phyloP scores from a whole-genome alignment of 352 stramenopile genomes.

The Elongisporangium undulatum region DNA sequence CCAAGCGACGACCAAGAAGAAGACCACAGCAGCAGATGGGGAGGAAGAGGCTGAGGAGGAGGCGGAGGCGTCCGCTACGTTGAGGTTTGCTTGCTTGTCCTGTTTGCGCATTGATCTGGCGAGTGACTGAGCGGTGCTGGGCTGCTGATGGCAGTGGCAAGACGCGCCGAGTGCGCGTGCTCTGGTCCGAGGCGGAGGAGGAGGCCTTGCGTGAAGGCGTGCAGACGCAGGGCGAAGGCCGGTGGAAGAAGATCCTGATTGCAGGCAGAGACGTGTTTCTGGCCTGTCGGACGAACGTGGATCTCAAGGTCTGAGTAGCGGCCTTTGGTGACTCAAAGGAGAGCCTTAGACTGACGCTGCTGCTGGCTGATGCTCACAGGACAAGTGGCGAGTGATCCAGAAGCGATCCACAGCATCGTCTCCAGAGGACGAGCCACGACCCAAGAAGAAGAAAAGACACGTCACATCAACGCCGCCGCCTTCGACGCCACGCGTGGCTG shows the following conservation, averaged over 20 bases:
- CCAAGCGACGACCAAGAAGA: neutral
- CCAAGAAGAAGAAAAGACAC: neutral
- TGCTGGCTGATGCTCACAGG: conserved; percentile 13
- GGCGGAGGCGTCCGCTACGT: neutral
- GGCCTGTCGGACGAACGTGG: conserved; percentile 44
- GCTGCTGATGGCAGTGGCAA: conserved; percentile 2
- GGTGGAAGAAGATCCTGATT: conserved; percentile 44
- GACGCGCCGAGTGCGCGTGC: conserved; percentile 18
- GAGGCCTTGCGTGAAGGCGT: conserved; percentile 35
- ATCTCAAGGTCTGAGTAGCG: conserved; percentile 45
- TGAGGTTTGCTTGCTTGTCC: neutral
- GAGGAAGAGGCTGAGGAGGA: neutral
- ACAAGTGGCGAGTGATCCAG: conserved; percentile 35
- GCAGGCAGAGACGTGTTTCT: conserved; percentile 35
- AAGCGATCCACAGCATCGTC: neutral
- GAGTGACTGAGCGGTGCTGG: neutral
- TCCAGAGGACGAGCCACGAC: neutral
- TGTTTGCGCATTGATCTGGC: neutral
- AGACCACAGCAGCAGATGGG: conserved; percentile 1
- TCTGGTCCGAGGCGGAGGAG: conserved; percentile 46
- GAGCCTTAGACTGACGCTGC: neutral
- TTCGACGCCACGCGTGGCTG: too few species aligned
- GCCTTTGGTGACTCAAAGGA: neutral
- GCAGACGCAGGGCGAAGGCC: conserved; percentile 27
- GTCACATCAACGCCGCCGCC: neutral